These are phyloP conservation scores for Hygrocybe punicea DNA, from an alignment of 768 basidiomycete genomes.

Conservation along the genomic window DNA sequence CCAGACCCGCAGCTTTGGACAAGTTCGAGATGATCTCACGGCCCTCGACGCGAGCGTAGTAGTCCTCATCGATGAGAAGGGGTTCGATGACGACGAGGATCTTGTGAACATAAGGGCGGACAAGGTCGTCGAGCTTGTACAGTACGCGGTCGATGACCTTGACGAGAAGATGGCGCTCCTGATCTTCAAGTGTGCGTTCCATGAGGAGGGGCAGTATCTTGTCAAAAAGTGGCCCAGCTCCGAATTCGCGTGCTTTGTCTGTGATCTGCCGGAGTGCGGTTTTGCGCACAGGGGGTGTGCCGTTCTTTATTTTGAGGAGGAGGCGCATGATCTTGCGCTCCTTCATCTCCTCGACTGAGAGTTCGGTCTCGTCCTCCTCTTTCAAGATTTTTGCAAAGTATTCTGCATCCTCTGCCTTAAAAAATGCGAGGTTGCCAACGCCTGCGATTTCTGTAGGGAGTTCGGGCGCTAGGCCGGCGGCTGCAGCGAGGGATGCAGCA, in stretches of 20 bases:
- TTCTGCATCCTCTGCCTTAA: constrained; percentile 96
- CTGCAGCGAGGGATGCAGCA: constrained; percentile 81
- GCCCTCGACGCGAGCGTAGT: constrained; percentile 94
- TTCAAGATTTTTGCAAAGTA: constrained; percentile 96
- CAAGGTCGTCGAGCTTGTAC: constrained; percentile 98
- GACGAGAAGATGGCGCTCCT: constrained; percentile 95
- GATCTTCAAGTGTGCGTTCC: constrained; percentile 96
- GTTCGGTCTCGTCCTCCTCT: constrained; percentile 90
- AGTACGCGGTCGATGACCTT: constrained; percentile 99
- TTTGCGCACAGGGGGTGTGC: constrained; percentile 96
- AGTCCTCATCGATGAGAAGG: constrained; percentile 96
- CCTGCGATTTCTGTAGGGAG: constrained; percentile 97
- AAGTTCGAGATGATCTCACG: constrained; percentile 99
- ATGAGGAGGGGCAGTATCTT: constrained; percentile 97
- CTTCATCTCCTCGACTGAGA: constrained; percentile 97
- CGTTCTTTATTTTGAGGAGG: constrained; percentile 98
- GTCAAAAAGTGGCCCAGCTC: constrained; percentile 96
- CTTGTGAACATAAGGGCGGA: constrained; percentile 98
- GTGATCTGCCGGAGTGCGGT: constrained; percentile 97
- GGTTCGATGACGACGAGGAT: constrained; percentile 99
- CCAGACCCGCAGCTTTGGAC: constrained; percentile 97
- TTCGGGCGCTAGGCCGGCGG: constrained; percentile 89
- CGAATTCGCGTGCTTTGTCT: constrained; percentile 98
- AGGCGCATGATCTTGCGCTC: constrained; percentile 99
- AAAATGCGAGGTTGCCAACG: constrained; percentile 94